Evolutionary conservation across 768 basidiomycete genomes (phyloP), one percentile per base, ranked within the genome.

Genomic region (Pleurotus tuber-regium): DNA sequence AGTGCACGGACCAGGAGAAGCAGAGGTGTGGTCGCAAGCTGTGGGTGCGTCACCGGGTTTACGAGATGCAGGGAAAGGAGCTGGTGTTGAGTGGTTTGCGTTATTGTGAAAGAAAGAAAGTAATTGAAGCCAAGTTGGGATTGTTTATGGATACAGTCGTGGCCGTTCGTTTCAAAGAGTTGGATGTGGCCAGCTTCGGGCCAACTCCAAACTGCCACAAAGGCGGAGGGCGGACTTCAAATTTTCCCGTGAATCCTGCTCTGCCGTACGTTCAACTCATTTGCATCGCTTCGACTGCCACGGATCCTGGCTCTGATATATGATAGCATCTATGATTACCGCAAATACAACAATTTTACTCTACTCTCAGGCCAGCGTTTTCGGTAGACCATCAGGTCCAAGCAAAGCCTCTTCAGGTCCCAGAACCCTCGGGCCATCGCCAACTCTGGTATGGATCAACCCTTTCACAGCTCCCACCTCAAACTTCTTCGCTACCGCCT

Each of bases 361-460:
- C n/a, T 19, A 38, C 19, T 4, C 44, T 47, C 31, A 48, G 4
- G 46, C 46, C 30, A 80, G 53, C 14, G 67, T 67, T 58, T 77
- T 83, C 1, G 95, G 94, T 39, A 88, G 59, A 3, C 96, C 96
- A 50, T 86, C 74, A 0, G 59, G 60, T 1, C 76, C 79, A 56
- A 98, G 68, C 57, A 99, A 63, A 19, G 82, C 69, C 59, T 91
- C 89, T 43, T 79, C 78, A 25, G 61, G 59, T 26, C 68, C 77
- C 29, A 97, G 66, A 14, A 82, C 80, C 56, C 88, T 77, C 0
- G 96, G 96, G 0, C 96, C 95, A 62, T 93, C 94, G 0, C 96
- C 96, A 6, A 98, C 91, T 39, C 79, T 75, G 7, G 96, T 98
- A 68, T 96, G 93, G 47, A 98, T 98, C 63, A 98, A 76, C 3